Base-by-base conservation (phyloP, 2,329 filamentous ascomycete species). In the Raffaelea deltoideospora region DNA sequence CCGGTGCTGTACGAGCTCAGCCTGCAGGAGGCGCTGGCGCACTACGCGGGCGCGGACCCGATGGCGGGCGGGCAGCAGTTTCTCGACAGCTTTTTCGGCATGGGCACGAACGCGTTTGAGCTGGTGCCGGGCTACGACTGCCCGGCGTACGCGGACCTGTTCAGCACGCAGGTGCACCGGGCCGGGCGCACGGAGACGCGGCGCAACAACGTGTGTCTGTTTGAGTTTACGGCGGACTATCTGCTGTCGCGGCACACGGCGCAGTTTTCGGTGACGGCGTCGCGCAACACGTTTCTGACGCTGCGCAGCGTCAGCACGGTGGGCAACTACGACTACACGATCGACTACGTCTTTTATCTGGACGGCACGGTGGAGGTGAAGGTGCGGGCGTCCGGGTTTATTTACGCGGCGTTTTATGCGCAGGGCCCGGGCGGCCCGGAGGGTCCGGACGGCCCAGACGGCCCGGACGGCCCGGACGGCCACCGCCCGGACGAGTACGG, bases 281-380 rank as follows among this genome's bases (percentile, higher is more conserved):
- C 32, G 64, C 23, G 23, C 23, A 69, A 65, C 41, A 58, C 56
- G 2, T 56, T 59, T 22, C 60, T 72, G 29, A 54, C 56, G 0
- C 50, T 72, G 3, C 55, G 67, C 1, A 58, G 54, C 1, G 58
- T 70, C 3, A 56, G 59, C 1, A 69, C 65, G 0, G 60, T 72
- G 3, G 66, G 65, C 1, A 72, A 72, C 49, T 71, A 72, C 47
- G 67, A 72, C 40, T 60, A 61, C 45, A 58, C 59, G n/a, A 62
- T 69, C 35, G 57, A 56, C 28, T 71, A 69, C 43, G 50, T 53
- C 9, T 72, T 72, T 49, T 60, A 58, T 44, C 43, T 65, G 9
- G 68, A 72, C 41, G 68, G 68, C 4, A 61, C 59, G 5, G 59
- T 73, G 6, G 53, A 62, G 10, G 59, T 71, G 27, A 63, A 69